Evolutionary conservation across 106 monocot genomes (phyloP).

Genomic region (Dactylorhiza incarnata): DNA sequence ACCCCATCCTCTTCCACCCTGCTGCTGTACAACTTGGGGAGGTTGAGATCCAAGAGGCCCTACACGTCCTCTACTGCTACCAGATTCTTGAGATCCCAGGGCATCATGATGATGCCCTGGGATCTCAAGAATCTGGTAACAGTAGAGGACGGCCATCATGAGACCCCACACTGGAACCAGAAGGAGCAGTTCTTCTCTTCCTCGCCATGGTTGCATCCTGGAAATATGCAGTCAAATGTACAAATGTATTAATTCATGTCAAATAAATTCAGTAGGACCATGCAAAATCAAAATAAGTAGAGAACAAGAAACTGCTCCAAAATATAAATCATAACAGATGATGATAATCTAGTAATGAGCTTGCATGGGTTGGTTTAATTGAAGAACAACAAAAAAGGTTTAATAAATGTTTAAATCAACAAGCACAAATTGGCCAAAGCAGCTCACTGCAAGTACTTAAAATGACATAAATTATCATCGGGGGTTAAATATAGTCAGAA

Average conservation of each 20-base stretch:
- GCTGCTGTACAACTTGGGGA: slow-evolving; percentile 20
- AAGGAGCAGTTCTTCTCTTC: slow-evolving; percentile 38
- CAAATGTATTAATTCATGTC: background rate
- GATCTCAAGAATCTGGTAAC: too few relatives aligned
- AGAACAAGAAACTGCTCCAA: background rate
- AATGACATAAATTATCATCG: background rate
- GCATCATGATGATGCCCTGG: too few relatives aligned
- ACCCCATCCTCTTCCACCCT: slow-evolving; percentile 36
- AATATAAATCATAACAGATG: too few relatives aligned
- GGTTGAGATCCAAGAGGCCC: background rate
- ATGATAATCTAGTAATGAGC: background rate
- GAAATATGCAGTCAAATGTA: slow-evolving; percentile 12
- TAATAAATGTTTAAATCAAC: background rate
- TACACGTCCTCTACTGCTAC: slow-evolving; percentile 22
- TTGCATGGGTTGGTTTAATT: background rate
- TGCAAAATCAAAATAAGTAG: background rate
- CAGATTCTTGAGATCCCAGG: slow-evolving; percentile 21
- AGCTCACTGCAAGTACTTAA: background rate
- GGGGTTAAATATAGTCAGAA: too few relatives aligned
- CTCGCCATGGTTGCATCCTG: slow-evolving; percentile 38
- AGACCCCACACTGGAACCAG: slow-evolving; percentile 27
- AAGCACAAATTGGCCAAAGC: background rate
- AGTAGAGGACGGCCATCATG: too few relatives aligned
- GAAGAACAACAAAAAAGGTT: background rate
- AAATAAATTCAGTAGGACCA: background rate